Evolutionary conservation across 306 rosid genomes (phyloP).

Genomic region (Macrotyloma uniflorum): DNA sequence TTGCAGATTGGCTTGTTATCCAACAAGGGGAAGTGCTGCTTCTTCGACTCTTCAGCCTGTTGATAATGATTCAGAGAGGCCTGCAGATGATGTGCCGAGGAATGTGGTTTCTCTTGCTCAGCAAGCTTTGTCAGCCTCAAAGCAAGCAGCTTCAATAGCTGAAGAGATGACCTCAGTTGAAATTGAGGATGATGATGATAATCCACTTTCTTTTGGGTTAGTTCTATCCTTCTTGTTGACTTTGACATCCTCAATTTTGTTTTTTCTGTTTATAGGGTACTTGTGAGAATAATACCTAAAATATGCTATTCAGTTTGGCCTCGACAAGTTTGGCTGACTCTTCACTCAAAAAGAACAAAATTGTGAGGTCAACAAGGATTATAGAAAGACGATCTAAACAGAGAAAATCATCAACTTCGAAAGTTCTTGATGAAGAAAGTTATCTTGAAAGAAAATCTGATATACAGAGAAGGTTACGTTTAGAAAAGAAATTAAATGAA

Average conservation of each 20-base stretch:
- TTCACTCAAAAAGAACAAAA: constrained; percentile 49
- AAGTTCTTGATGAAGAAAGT: constrained; percentile 43
- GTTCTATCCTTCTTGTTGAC: constrained; percentile 38
- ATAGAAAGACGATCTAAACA: constrained; percentile 71
- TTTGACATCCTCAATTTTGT: constrained; percentile 30
- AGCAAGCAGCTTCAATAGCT: constrained; percentile 64
- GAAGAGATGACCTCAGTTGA: constrained; percentile 47
- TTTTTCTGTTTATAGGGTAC: constrained; percentile 24
- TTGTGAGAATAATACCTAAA: constrained; percentile 38
- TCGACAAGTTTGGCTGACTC: constrained; percentile 47
- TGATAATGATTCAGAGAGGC: constrained; percentile 32
- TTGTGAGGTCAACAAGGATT: constrained; percentile 69
- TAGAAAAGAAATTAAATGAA: constrained; percentile 59
- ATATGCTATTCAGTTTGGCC: constrained; percentile 40
- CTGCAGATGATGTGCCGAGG: constrained; percentile 43
- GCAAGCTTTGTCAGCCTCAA: constrained; percentile 77
- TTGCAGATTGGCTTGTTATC: constrained; percentile 66
- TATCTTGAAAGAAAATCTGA: constrained; percentile 43
- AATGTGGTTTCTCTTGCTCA: constrained; percentile 66
- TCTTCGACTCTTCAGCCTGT: constrained; percentile 39
- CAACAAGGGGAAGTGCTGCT: constrained; percentile 34
- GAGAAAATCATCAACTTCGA: constrained; percentile 59
- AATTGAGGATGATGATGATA: constrained; percentile 44
- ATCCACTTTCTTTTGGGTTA: constrained; percentile 57
- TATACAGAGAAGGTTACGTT: constrained; percentile 44